A percentile compares a stretch with the other conserved stretches of the same genome.
These are phyloP conservation scores for Buddleja alternifolia DNA, from an alignment of 257 asterid genomes.

Conservation along the genomic window DNA sequence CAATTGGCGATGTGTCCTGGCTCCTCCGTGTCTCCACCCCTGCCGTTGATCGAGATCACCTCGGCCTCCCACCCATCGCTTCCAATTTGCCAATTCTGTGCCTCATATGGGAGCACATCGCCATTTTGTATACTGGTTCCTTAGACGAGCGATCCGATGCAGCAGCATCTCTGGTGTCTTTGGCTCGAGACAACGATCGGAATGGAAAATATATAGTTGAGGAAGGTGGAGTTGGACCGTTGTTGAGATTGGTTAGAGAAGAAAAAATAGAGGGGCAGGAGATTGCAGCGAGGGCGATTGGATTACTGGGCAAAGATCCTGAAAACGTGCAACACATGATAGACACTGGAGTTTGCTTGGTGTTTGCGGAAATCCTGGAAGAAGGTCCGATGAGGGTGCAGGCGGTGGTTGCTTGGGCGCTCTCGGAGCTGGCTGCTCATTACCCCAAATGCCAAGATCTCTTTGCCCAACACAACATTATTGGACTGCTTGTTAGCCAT, in stretches of 20 bases:
- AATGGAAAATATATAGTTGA: conserved; percentile 70
- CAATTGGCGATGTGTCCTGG: conserved; percentile 85
- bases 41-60: conserved; percentile 60
- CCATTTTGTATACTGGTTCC: conserved; percentile 57
- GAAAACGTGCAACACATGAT: conserved; percentile 74
- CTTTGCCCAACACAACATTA: conserved; percentile 64
- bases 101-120: conserved; percentile 85
- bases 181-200: conserved; percentile 64
- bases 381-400: conserved; percentile 75
- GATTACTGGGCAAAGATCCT: conserved; percentile 67
- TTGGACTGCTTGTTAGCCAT: conserved; percentile 61
- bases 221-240: conserved; percentile 77
- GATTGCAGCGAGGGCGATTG: conserved; percentile 65
- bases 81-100: conserved; percentile 73
- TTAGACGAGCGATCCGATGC: conserved; percentile 64
- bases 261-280: conserved; percentile 74
- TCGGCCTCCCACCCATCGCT: conserved; percentile 82
- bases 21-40: conserved; percentile 76
- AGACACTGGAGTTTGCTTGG: conserved; percentile 64
- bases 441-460: conserved; percentile 68
- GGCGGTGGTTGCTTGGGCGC: conserved; percentile 77
- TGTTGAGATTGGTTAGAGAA: conserved; percentile 59
- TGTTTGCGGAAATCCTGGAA: conserved; percentile 64
- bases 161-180: conserved; percentile 66
- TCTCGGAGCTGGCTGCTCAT: conserved; percentile 59